Conservation (phyloP, 2,329 filamentous ascomycete genomes). For the Exutisphaerella laricina region DNA sequence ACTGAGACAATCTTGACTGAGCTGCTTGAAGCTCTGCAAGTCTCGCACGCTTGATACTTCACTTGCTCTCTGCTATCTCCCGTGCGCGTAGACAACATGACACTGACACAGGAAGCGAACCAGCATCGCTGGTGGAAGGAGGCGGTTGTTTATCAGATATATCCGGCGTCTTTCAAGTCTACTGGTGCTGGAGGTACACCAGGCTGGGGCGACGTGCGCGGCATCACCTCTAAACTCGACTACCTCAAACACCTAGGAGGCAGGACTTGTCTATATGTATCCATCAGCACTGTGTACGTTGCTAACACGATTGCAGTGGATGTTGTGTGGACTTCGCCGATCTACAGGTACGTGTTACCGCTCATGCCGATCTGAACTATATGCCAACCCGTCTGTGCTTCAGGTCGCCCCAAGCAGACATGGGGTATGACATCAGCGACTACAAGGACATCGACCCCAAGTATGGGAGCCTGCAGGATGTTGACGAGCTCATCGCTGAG, state of each 20-base stretch:
- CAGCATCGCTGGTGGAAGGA: constrained; percentile 36
- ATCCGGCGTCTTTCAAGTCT: constrained; percentile 55
- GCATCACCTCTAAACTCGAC: constrained; percentile 59
- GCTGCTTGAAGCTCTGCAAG: no score
- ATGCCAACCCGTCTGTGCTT: not conserved
- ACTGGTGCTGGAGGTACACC: constrained; percentile 45
- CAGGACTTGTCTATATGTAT: constrained; percentile 1
- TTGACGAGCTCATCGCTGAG: constrained; percentile 41
- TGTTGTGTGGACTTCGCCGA: constrained; percentile 62
- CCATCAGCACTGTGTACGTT: not conserved
- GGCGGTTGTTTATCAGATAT: constrained; percentile 45
- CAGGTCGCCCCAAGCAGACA: constrained; percentile 47
- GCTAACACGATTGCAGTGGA: constrained; percentile 40
- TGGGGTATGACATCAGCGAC: constrained; percentile 49
- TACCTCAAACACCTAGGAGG: constrained; percentile 56
- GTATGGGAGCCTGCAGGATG: constrained; percentile 44
- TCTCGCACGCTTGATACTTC: no score
- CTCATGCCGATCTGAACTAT: not conserved
- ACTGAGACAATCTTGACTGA: no score
- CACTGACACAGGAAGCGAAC: constrained; percentile 3
- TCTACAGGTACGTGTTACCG: constrained; percentile 43
- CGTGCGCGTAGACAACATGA: not conserved
- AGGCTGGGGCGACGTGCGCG: constrained; percentile 61
- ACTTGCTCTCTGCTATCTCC: no score
- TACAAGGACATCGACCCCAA: constrained; percentile 44